phyloP scores from a whole-genome alignment of 768 basidiomycete species.

The Tulasnella sp. region DNA sequence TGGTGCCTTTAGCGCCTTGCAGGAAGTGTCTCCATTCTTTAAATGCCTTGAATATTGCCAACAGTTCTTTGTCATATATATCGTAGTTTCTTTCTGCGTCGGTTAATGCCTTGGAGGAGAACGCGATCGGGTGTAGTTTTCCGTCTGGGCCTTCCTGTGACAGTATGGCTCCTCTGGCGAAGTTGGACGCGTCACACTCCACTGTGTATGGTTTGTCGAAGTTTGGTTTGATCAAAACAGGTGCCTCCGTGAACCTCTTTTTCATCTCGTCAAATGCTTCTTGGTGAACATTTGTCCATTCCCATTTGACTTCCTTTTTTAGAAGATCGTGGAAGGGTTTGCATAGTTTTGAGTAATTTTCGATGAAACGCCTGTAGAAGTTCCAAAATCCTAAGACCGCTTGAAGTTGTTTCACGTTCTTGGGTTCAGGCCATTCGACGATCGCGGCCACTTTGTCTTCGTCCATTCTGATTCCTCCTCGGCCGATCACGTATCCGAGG shows the following conservation, averaged over 20 bases:
- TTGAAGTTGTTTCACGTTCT: too few relatives aligned
- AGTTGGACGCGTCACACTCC: too few relatives aligned
- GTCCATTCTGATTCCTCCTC: conserved; percentile 32
- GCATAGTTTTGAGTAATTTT: conserved; percentile 28
- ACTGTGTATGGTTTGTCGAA: too few relatives aligned
- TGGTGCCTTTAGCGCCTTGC: too few relatives aligned
- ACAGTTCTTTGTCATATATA: too few relatives aligned
- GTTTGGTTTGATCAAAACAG: too few relatives aligned
- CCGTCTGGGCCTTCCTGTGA: neutral
- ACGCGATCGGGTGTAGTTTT: neutral
- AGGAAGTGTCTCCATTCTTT: too few relatives aligned
- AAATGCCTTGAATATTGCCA: too few relatives aligned
- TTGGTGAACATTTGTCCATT: neutral
- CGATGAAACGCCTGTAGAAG: conserved; percentile 38
- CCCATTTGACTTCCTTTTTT: neutral
- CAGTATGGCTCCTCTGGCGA: conserved; percentile 13
- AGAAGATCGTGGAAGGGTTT: too few relatives aligned
- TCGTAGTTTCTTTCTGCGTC: too few relatives aligned
- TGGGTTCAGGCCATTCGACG: too few relatives aligned
- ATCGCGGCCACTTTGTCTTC: conserved; percentile 34
- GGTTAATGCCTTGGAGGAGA: too few relatives aligned
- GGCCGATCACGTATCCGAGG: neutral
- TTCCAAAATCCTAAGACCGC: conserved; percentile 37
- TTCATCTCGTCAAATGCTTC: neutral
- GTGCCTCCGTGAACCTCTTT: neutral